A percentile compares a stretch with the other conserved stretches of the same genome.
These are phyloP conservation scores for Epichloe elymi DNA, from an alignment of 2,329 filamentous ascomycete genomes.

Conservation along the genomic window DNA sequence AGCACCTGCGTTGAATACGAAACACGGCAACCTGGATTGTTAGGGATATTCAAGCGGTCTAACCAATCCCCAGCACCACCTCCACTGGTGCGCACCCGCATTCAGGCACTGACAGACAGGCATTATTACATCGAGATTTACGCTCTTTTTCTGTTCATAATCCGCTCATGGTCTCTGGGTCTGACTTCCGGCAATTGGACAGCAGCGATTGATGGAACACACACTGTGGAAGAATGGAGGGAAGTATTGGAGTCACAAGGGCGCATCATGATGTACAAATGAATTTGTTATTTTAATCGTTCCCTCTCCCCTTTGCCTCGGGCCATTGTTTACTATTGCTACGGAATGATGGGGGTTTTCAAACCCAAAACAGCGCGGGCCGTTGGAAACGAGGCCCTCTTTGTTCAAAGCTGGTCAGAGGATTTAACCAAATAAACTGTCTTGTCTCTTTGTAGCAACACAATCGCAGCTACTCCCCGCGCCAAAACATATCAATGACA, in stretches of 20 bases:
- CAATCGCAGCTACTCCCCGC: too few species aligned
- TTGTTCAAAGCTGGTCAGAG: conserved; percentile 13
- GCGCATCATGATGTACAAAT: conserved; percentile 14
- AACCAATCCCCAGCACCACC: background rate
- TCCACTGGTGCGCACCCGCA: background rate
- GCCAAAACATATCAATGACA: too few species aligned
- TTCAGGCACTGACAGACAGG: background rate
- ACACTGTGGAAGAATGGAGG: conserved; percentile 11
- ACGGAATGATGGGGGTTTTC: background rate
- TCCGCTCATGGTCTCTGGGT: conserved; percentile 3
- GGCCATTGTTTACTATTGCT: conserved; percentile 1
- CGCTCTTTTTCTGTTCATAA: background rate
- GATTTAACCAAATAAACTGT: conserved; percentile 9
- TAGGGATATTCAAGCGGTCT: background rate
- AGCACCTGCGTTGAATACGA: background rate
- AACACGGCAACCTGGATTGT: background rate
- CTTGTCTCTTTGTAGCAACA: background rate
- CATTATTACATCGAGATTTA: background rate
- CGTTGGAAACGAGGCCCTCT: background rate
- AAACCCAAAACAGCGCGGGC: background rate
- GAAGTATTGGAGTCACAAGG: conserved; percentile 11
- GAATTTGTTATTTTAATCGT: conserved; percentile 10
- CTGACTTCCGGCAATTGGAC: conserved; percentile 3
- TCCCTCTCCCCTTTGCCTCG: conserved; percentile 5
- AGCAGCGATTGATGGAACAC: conserved; percentile 9